Conservation (phyloP, 768 basidiomycete species). For the Mycena latifolia region DNA sequence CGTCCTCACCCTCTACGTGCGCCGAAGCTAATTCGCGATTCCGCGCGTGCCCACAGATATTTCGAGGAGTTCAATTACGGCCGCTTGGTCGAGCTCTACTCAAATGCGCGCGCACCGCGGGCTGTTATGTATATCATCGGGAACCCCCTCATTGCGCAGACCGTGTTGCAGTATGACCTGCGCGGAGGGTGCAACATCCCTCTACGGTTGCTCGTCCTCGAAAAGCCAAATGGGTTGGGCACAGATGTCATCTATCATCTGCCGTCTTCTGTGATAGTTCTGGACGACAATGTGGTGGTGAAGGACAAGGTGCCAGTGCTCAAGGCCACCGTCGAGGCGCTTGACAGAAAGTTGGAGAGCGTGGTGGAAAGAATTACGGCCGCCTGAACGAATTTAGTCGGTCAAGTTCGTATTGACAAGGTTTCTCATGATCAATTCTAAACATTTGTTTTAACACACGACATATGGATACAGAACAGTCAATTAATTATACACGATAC, state of each 20-base stretch:
- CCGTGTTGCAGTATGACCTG: conserved; percentile 56
- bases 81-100: conserved; percentile 53
- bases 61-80: conserved; percentile 54
- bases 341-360: conserved; percentile 60
- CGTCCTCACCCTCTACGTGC: conserved; percentile 33
- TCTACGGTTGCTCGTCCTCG: conserved; percentile 57
- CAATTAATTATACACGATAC: conserved; percentile 17
- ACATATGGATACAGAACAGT: conserved; percentile 29
- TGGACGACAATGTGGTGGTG: conserved; percentile 40
- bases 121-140: conserved; percentile 60
- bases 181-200: conserved; percentile 58
- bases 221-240: conserved; percentile 51
- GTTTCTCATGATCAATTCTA: conserved; percentile 26
- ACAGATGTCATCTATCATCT: conserved; percentile 61
- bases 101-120: conserved; percentile 44
- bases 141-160: conserved; percentile 64
- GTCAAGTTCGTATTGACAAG: too few relatives aligned
- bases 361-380: conserved; percentile 52
- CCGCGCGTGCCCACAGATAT: conserved; percentile 46
- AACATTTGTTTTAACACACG: background rate
- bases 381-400: conserved; percentile 17
- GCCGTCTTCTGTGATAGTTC: conserved; percentile 59
- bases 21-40: background rate
- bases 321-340: conserved; percentile 44
- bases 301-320: too few relatives aligned